Evolutionary conservation across 2,329 filamentous ascomycete genomes (phyloP).

Genomic region (Aspergillus costaricaensis): DNA sequence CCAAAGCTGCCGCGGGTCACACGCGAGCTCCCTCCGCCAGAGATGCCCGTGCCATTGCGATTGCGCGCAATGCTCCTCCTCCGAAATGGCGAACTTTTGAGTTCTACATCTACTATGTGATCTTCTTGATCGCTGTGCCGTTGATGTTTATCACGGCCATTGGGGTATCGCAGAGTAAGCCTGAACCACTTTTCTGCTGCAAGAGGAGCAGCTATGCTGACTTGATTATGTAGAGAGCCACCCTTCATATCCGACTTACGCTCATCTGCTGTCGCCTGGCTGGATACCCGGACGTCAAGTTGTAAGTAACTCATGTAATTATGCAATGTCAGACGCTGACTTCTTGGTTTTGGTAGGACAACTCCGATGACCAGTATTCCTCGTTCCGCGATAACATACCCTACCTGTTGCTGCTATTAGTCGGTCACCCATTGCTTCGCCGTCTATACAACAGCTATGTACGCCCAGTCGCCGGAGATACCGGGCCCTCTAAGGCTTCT

Average conservation of each 20-base stretch:
- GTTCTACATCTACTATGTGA: conserved; percentile 76
- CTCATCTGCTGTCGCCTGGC: conserved; percentile 70
- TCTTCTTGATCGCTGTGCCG: conserved; percentile 68
- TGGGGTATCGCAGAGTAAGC: conserved; percentile 77
- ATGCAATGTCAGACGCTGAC: conserved; percentile 9
- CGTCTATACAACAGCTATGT: conserved; percentile 65
- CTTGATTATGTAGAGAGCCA: conserved; percentile 63
- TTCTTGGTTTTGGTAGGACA: conserved; percentile 61
- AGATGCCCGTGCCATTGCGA: conserved; percentile 41
- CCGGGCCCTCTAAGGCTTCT: conserved; percentile 21
- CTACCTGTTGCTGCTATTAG: conserved; percentile 71
- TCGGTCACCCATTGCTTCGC: conserved; percentile 78
- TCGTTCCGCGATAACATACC: conserved; percentile 85
- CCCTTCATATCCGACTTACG: conserved; percentile 75
- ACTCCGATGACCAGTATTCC: conserved; percentile 84
- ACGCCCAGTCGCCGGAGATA: conserved; percentile 42
- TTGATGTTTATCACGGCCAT: conserved; percentile 91
- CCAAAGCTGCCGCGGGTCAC: conserved; percentile 59
- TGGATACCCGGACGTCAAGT: conserved; percentile 94
- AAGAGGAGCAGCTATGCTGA: conserved; percentile 16
- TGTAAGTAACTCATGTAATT: conserved; percentile 51
- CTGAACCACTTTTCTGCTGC: neutral
- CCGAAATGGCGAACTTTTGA: conserved; percentile 85
- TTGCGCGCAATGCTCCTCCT: conserved; percentile 54
- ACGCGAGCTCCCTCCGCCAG: conserved; percentile 44